Base-by-base conservation (phyloP, 2,329 filamentous ascomycete species). In the Neonectria faginata region DNA sequence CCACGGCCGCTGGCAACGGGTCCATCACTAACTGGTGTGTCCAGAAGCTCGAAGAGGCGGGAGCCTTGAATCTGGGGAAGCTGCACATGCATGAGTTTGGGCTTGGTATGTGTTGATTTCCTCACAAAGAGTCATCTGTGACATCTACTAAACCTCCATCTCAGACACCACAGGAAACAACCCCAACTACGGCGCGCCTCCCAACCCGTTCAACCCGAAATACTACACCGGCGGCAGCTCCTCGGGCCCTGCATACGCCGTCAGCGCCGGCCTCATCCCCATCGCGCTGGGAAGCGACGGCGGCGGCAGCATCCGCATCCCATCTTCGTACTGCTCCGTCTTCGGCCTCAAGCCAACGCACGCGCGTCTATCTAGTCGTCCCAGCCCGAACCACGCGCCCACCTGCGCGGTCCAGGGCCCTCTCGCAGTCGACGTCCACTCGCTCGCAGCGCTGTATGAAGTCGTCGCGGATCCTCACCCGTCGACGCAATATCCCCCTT, bases 151-250 rank as follows among this genome's bases (percentile, higher is more conserved):
- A 70, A 44, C 10, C 18, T 33, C 8, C 10, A 16, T n/a, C n/a
- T 14, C n/a, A 87, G 89, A 93, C 71, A 93, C 91, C 0, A 91
- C 89, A 2, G 92, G 92, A 73, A 92, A 92, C 78, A 94, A 94
- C 70, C 88, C 89, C 4, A 87, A 85, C 59, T 86, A 86, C 69
- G 92, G 92, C 50, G 95, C 93, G 0, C 92, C 93, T 0, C 83
- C 84, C 14, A 96, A 96, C 72, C 92, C 92, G 0, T 89, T 92
- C 77, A 92, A 94, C 74, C 76, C 81, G 0, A 75, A 82, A 3
- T 95, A 93, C 80, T 96, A 96, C 77, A 88, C 89, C 3, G 92
- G 92, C 53, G 92, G 92, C 14, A 92, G 89, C 6, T 94, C 92
- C 0, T 91, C 91, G 2, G 92, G 92, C 2, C 88, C 88, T 5